Conservation (phyloP, 2,329 filamentous ascomycete genomes). For the Penicillium griseofulvum region DNA sequence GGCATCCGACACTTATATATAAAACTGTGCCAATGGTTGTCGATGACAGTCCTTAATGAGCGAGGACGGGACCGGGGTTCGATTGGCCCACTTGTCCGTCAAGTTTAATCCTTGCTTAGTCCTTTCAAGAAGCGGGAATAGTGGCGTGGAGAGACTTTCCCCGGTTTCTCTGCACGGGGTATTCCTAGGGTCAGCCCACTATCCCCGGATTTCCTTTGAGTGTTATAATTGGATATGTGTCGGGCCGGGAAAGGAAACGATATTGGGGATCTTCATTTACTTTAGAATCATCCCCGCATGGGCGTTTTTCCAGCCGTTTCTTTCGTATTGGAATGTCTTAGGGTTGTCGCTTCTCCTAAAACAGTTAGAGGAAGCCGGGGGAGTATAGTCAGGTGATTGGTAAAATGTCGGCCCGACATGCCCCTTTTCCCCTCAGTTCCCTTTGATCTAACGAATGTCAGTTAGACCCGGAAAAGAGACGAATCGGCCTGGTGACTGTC, state of each 20-base stretch:
- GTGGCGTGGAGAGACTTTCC: conserved; percentile 3
- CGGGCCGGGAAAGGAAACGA: neutral
- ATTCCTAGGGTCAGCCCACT: neutral
- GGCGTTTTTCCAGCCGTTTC: neutral
- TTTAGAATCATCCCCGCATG: neutral
- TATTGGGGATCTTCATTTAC: neutral
- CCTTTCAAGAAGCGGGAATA: neutral
- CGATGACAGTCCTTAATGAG: neutral
- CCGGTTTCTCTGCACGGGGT: neutral
- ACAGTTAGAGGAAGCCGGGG: neutral
- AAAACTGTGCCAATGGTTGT: neutral
- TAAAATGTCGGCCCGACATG: conserved; percentile 1
- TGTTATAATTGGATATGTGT: neutral
- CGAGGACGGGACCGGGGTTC: neutral
- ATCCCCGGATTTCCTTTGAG: neutral
- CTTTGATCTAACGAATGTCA: neutral
- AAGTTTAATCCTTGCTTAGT: neutral
- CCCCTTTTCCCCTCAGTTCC: neutral
- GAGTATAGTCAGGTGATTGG: neutral
- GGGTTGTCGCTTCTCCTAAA: neutral
- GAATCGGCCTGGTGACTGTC: neutral
- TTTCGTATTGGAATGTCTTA: neutral
- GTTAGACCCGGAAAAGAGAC: neutral
- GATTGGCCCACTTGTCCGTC: conserved; percentile 1
- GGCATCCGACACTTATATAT: neutral